Evolutionary conservation across 225 moss, liverwort and hornwort genomes (phyloP).

Genomic region (Climacium dendroides): DNA sequence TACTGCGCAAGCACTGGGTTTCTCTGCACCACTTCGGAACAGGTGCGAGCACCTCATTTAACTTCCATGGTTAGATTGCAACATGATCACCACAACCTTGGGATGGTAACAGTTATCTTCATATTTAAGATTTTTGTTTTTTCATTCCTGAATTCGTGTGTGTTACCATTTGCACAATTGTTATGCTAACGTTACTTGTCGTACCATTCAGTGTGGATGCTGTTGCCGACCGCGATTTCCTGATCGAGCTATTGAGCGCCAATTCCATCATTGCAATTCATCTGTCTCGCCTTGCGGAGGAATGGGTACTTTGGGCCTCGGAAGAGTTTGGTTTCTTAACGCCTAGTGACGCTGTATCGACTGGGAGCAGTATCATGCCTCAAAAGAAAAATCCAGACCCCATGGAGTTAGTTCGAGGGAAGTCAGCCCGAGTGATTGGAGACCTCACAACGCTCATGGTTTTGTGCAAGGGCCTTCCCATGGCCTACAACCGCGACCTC

Average conservation of each 20-base stretch:
- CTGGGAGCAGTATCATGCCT: slow-evolving; percentile 99
- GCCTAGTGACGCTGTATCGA: slow-evolving; percentile 96
- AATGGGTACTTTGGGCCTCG: slow-evolving; percentile 98
- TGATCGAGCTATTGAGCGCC: slow-evolving; percentile 80
- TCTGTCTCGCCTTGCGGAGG: slow-evolving; percentile 90
- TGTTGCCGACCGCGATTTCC: slow-evolving; percentile 92
- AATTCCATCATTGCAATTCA: slow-evolving; percentile 90
- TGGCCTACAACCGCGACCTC: slow-evolving; percentile 96
- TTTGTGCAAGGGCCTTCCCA: slow-evolving; percentile 94
- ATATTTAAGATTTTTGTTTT: neutral
- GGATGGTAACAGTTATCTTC: neutral
- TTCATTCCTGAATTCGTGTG: neutral
- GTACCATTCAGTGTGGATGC: slow-evolving; percentile 79
- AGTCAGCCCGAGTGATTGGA: slow-evolving; percentile 92
- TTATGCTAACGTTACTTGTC: neutral
- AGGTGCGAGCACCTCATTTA: slow-evolving; percentile 32
- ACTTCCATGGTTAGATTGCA: neutral
- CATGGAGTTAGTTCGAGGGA: slow-evolving; percentile 96
- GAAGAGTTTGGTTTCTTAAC: slow-evolving; percentile 92
- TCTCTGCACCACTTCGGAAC: slow-evolving; percentile 85
- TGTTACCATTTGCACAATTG: neutral
- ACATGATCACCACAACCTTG: neutral
- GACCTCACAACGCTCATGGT: slow-evolving; percentile 82
- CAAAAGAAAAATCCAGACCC: slow-evolving; percentile 99
- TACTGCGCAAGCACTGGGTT: slow-evolving; percentile 68